Base-by-base conservation (phyloP, 2,329 filamentous ascomycete genomes). In the Sphaerulina vaccinii region DNA sequence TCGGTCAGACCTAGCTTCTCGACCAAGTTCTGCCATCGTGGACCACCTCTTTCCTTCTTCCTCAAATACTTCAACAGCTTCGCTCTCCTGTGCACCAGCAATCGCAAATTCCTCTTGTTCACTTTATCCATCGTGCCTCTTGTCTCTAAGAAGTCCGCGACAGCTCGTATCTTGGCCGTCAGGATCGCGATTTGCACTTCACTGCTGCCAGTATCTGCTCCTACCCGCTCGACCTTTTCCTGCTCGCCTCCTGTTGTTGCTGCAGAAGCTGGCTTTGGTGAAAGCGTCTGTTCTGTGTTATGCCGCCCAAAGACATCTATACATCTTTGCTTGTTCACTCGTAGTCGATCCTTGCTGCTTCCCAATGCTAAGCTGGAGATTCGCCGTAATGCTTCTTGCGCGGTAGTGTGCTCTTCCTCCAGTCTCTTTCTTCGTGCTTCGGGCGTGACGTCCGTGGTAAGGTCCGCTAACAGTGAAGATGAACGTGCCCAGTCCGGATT, bases 121-220 rank as follows among this genome's bases (percentile, higher is more conserved):
- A 90, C 82, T 77, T 95, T 96, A 69, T 99, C 93, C 69, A 86
- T 90, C 70, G 87, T 82, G 4, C 86, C 88, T 61, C 83, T 80
- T 36, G 75, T 78, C 65, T 86, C 79, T 45, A 96, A 72, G 59
- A 86, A 84, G 61, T 87, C 79, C 13, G 87, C 85, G 43, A 99
- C 71, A 19, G 86, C 84, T 57, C 89, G 80, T 68, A 99, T 99
- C 79, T 96, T 97, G 51, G 90, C 82, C 2, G 93, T 99, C 69
- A 99, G 72, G 62, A 99, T 95, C 39, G 90, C 91, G 60, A 95
- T 90, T 76, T 99, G 93, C n/a, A 99, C 95, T 73, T 99, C 93
- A 5, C 89, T 89, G 63, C 89, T 95, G 29, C 93, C 93, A 1
- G 92, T 99, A 68, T 99, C 93, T 4, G 87, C 87, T 0, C 93